Base-by-base conservation (phyloP, 208 protist species). In the Trypanosoma conorhini region DNA sequence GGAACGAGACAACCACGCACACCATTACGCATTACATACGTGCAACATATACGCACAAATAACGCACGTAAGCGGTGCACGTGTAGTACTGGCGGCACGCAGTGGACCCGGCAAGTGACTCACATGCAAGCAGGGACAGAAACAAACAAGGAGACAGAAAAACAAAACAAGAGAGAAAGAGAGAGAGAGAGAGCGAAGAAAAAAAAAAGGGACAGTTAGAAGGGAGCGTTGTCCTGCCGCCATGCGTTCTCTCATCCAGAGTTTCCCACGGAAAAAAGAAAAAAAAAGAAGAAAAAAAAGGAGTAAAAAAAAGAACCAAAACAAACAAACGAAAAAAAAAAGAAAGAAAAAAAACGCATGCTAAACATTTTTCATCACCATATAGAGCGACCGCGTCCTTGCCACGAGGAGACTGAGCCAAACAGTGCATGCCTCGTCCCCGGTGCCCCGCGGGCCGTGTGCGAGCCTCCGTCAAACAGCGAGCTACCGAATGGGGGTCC, bases 371-470 rank as follows among this genome's bases (percentile, higher is more conserved):
- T 54, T 2, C 30, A n/a, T 73, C 51, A 74, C 69, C 69, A 74
- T n/a, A 74, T 44, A 48, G 69, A 67, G 26, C 69, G 59, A 52
- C 51, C 46, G 3, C 69, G 42, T 19, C 52, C 52, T 19, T 42
- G 50, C 51, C 22, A 67, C 5, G 69, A 67, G n/a, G 60, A 48
- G 24, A 21, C 50, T 1, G 56, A 31, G 13, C n/a, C 24, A 1
- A 69, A 22, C 30, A 33, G 52, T 22, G 52, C 17, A 7, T 33
- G 26, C 33, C 38, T 69, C 9, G 24, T 24, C 19, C 60, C 60
- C n/a, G 42, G 8, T 33, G 26, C 17, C 21, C 17, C 31, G 15
- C 19, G 19, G 46, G 1, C 17, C 19, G 0, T 57, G 31, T 66
- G 15, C 8, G 31, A 8, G 30, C 40, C 7, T 12, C 64, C 13